phyloP scores from a whole-genome alignment of 176 grass and related monocot genomes.

The Areca catechu region DNA sequence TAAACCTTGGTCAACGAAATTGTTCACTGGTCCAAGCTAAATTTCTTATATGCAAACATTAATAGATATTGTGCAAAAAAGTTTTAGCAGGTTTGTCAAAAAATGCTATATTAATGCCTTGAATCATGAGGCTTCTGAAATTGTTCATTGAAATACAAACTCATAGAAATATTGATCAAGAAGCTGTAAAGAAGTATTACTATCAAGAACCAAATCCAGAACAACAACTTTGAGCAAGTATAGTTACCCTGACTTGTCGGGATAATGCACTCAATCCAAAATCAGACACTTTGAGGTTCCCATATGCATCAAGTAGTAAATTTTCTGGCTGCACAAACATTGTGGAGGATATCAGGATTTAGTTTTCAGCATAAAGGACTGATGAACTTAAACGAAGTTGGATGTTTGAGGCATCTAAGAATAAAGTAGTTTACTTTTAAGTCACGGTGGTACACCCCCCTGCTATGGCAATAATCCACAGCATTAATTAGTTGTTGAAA shows the following conservation, averaged over 20 bases:
- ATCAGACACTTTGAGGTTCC: slow-evolving; percentile 94
- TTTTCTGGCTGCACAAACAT: slow-evolving; percentile 71
- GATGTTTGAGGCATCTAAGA: neutral
- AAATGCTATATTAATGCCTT: too few relatives aligned
- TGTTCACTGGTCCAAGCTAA: too few relatives aligned
- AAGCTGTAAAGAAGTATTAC: too few relatives aligned
- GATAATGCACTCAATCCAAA: slow-evolving; percentile 97
- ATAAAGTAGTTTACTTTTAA: slow-evolving; percentile 52
- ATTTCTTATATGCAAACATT: too few relatives aligned
- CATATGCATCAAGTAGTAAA: slow-evolving; percentile 76
- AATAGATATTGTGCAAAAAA: too few relatives aligned
- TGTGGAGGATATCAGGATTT: slow-evolving; percentile 22
- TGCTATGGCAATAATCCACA: slow-evolving; percentile 96
- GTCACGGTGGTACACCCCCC: slow-evolving; percentile 96
- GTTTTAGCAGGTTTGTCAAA: too few relatives aligned
- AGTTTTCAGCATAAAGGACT: slow-evolving; percentile 5
- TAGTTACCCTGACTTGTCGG: slow-evolving; percentile 77
- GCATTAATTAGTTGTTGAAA: slow-evolving; percentile 94
- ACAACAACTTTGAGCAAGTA: neutral
- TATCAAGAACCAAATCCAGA: too few relatives aligned
- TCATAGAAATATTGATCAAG: neutral
- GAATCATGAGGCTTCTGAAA: too few relatives aligned
- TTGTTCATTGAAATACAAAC: too few relatives aligned
- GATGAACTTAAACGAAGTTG: neutral
- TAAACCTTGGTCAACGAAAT: too few relatives aligned